Evolutionary conservation across 1,284 basidiomycete genomes (phyloP).

Genomic region (Tylopilus orsonianus): DNA sequence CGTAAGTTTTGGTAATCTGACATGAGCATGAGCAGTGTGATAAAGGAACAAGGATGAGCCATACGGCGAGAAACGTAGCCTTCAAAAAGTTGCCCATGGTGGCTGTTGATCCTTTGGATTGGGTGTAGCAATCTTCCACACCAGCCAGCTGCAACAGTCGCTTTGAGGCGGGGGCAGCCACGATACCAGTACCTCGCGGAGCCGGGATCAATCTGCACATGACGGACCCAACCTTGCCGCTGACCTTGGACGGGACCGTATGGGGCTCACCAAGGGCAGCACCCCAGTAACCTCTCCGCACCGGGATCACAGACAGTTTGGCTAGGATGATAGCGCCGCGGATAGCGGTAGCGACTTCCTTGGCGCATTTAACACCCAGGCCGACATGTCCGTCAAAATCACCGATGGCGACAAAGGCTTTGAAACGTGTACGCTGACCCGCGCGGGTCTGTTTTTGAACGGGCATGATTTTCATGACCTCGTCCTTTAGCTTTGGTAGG

Average conservation of each 20-base stretch:
- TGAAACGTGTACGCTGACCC: conserved; percentile 99
- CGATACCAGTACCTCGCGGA: conserved; percentile 98
- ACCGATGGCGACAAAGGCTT: conserved; percentile 99
- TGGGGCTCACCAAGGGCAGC: conserved; percentile 97
- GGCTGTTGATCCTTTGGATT: conserved; percentile 96
- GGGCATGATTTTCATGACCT: conserved; percentile 99
- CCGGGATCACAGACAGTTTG: conserved; percentile 93
- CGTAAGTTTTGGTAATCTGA: conserved; percentile 95
- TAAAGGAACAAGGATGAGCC: conserved; percentile 32
- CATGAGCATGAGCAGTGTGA: conserved; percentile 1
- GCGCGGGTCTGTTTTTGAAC: conserved; percentile 99
- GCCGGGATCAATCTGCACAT: conserved; percentile 99
- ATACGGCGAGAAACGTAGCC: conserved; percentile 92
- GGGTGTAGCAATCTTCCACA: conserved; percentile 94
- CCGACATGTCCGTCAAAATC: conserved; percentile 99
- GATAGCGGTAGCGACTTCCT: conserved; percentile 99
- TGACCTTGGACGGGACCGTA: conserved; percentile 98
- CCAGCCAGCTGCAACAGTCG: conserved; percentile 97
- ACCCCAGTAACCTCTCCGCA: conserved; percentile 99
- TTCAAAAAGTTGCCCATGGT: conserved; percentile 99
- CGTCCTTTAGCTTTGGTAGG: conserved; percentile 97
- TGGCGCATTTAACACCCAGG: conserved; percentile 99
- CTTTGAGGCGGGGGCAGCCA: conserved; percentile 97
- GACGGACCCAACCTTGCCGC: conserved; percentile 98
- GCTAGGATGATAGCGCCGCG: conserved; percentile 98